Evolutionary conservation across 202 grass and related monocot species (phyloP).

Genomic region (Eragrostis tef): DNA sequence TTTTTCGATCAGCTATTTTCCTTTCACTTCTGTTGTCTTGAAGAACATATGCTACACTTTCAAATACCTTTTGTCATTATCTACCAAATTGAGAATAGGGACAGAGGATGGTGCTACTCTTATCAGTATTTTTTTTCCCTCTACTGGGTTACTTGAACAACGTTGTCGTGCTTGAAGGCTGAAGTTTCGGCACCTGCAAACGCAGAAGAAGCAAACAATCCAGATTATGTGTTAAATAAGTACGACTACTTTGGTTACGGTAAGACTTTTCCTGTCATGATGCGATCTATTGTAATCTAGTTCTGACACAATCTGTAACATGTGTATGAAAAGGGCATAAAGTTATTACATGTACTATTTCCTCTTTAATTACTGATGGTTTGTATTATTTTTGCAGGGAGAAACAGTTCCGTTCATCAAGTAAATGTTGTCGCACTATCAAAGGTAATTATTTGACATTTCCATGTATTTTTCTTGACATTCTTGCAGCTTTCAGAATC

Average conservation of each 20-base stretch:
- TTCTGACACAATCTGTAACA: slow-evolving; percentile 12
- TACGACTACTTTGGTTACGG: slow-evolving; percentile 96
- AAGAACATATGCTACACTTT: slow-evolving; percentile 16
- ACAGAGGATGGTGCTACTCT: neutral
- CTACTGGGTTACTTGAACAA: slow-evolving; percentile 14
- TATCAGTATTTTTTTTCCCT: slow-evolving; percentile 19
- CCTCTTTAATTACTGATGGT: slow-evolving; percentile 27
- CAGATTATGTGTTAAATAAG: slow-evolving; percentile 75
- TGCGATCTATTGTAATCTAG: slow-evolving; percentile 33
- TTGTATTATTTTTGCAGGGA: slow-evolving; percentile 60
- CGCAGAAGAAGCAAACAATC: slow-evolving; percentile 65
- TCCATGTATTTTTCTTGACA: slow-evolving; percentile 18
- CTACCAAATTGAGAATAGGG: slow-evolving; percentile 29
- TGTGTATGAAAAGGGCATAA: slow-evolving; percentile 24
- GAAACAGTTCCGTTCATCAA: slow-evolving; percentile 82
- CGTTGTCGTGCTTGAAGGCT: slow-evolving; percentile 61
- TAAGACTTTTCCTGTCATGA: slow-evolving; percentile 45
- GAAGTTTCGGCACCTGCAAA: slow-evolving; percentile 78
- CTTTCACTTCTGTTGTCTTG: neutral
- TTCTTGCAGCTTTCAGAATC: neutral
- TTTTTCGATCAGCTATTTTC: slow-evolving; percentile 16
- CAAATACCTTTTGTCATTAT: slow-evolving; percentile 18
- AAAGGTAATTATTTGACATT: slow-evolving; percentile 52
- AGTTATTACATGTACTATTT: slow-evolving; percentile 25
- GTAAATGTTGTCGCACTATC: slow-evolving; percentile 71